Evolutionary conservation across 2,329 filamentous ascomycete genomes (phyloP).

Genomic region (Diplocarpon rosae): DNA sequence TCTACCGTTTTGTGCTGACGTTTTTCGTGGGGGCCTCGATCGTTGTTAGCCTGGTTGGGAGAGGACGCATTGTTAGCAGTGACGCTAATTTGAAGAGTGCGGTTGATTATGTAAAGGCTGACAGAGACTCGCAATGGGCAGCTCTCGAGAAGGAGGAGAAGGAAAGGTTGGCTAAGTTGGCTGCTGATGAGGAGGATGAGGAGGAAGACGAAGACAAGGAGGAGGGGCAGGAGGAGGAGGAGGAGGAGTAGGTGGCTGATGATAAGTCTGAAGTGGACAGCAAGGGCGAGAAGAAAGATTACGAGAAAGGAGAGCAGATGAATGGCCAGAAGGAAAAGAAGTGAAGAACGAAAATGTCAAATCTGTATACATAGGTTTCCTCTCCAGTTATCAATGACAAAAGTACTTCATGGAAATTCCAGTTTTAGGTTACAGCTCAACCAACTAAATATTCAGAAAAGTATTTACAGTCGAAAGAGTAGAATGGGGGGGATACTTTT

Average conservation of each 20-base stretch:
- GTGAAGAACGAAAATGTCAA: not conserved
- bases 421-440: no score
- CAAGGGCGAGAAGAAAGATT: conserved; percentile 7
- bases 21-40: conserved; percentile 80
- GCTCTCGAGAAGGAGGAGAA: conserved; percentile 24
- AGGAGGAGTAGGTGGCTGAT: conserved; percentile 34
- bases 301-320: conserved; percentile 5
- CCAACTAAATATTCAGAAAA: no score
- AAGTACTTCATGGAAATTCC: no score
- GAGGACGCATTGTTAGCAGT: conserved; percentile 46
- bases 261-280: conserved; percentile 18
- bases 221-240: conserved; percentile 19
- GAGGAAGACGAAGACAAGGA: conserved; percentile 9
- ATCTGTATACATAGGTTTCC: no score
- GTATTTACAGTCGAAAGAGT: no score
- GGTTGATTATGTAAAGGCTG: conserved; percentile 22
- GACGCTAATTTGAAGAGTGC: conserved; percentile 24
- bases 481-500: no score
- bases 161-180: conserved; percentile 13
- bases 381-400: no score
- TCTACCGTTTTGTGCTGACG: conserved; percentile 85
- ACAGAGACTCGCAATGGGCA: conserved; percentile 23
- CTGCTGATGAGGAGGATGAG: conserved; percentile 11
- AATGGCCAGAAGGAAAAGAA: not conserved
- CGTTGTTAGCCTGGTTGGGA: conserved; percentile 67